Base-by-base conservation (phyloP, 2,329 filamentous ascomycete species). In the Curvularia hawaiiensis region DNA sequence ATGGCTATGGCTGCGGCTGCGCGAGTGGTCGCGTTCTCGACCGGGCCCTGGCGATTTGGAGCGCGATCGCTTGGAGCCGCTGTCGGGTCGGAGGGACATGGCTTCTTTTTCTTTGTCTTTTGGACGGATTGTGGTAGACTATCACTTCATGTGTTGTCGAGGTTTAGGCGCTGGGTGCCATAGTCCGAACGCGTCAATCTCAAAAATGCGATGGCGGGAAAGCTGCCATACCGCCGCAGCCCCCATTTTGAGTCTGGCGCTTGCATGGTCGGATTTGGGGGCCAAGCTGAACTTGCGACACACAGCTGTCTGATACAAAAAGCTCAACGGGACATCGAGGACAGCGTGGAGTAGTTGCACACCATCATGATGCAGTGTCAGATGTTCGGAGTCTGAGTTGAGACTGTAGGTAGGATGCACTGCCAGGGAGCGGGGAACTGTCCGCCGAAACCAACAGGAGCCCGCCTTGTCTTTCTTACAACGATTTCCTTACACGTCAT, bases 51-150 rank as follows among this genome's bases (percentile, higher is more conserved):
- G 75, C 40, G 79, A 81, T 60, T 79, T 79, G 49, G 77, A 79
- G 39, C 79, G 73, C 50, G 74, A 75, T 8, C 79, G 76, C 48
- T 75, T 64, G 38, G 74, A 73, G 45, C 75, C 62, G 60, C 79
- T 75, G 66, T 79, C 78, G 5, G 75, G 72, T 47, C 76, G 75
- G 49, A 81, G 71, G 44, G 72, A 79, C 76, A 78, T 78, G 47
- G 62, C 49, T 41, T 40, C 46, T 31, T 40, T 39, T 38, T 49
- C 45, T 45, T 43, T 10, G 26, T 30, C 24, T 12, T 46, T 11
- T 39, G 14, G n/a, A 33, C 33, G 14, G 28, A 52, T 24, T 8
- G 33, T 38, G 45, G 33, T 11, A 28, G 43, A 38, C 40, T 43
- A 28, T 54, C 39, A 54, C 28, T 30, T 54, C 47, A 45, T 14